Percentiles rank a stretch among this genome's conserved stretches.
Evolutionary conservation across 768 basidiomycete species (phyloP).

Genomic region (Suillus cothurnatus): DNA sequence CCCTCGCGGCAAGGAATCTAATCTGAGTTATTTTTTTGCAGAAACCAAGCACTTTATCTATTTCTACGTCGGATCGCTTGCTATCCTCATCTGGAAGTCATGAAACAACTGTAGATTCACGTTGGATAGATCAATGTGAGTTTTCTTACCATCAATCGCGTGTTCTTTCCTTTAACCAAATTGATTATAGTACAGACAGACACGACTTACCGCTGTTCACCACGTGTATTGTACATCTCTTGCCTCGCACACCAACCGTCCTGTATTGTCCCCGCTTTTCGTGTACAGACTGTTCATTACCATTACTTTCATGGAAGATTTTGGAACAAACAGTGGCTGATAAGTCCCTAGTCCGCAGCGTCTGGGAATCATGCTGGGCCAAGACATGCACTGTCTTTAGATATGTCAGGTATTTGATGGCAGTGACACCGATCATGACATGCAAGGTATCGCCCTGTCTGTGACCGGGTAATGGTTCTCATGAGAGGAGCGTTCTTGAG

Average conservation of each 20-base stretch:
- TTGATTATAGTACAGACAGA: constrained; percentile 13
- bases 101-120: constrained; percentile 36
- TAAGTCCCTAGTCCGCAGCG: background rate
- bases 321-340: background rate
- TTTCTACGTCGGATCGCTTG: constrained; percentile 92
- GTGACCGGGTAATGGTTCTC: background rate
- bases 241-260: constrained; percentile 19
- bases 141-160: background rate
- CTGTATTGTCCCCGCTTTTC: constrained; percentile 27
- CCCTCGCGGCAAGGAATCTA: background rate
- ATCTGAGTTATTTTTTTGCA: constrained; percentile 35
- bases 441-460: background rate
- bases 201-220: constrained; percentile 17
- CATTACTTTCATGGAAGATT: background rate
- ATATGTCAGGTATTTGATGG: background rate
- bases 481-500: background rate
- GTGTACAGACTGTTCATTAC: constrained; percentile 17
- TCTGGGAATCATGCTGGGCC: background rate
- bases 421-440: background rate
- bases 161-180: constrained; percentile 3
- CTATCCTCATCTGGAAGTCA: constrained; percentile 95
- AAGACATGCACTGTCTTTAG: background rate
- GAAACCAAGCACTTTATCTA: constrained; percentile 99
- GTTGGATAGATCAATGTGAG: constrained; percentile 29
- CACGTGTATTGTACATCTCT: constrained; percentile 27